Evolutionary conservation across 2,329 filamentous ascomycete species (phyloP), one percentile per base, ranked within the genome.

Genomic region (Calonectria pteridis): DNA sequence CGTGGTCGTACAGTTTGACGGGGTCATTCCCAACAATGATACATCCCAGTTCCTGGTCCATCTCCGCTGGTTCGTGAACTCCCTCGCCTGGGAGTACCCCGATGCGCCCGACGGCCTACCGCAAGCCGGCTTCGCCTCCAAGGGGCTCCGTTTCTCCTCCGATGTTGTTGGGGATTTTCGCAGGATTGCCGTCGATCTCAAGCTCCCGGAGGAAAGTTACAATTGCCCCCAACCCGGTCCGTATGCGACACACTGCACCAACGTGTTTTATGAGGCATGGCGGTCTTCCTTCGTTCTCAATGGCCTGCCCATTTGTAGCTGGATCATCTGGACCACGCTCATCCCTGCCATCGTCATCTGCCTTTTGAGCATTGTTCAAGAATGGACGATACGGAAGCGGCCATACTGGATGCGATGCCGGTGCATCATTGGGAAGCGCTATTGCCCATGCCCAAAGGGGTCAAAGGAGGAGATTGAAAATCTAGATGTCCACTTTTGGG

Each of bases 181-280:
- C 6, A 67, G 75, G 14, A 79, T 81, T 49, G 79, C 79, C 50
- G 67, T 65, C 37, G 67, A 74, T 7, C 75, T 80, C 50, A 69
- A 73, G 13, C 69, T 81, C 4, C 79, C 79, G 10, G 66, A 75
- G 67, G 76, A 80, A 23, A 75, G 71, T 20, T 77, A 72, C 46
- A 71, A 76, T 26, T 81, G 79, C 31, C 78, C 78, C 14, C 68
- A 68, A 0, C 70, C 55, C 6, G 79, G 79, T 11, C 59, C 65
- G 9, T 75, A 70, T 40, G 77, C 70, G 50, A 63, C 72, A 23
- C 72, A 73, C 3, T 81, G 79, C 70, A 71, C 73, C 23, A 81
- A 80, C 51, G 71, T 78, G 64, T 81, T 81, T 71, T 81, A 80
- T 43, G 79, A 81, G 69, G 76, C 79, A 7, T 81, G 78, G 79